phyloP scores from a whole-genome alignment of 768 basidiomycete species.

The Phanerochaete carnosa region DNA sequence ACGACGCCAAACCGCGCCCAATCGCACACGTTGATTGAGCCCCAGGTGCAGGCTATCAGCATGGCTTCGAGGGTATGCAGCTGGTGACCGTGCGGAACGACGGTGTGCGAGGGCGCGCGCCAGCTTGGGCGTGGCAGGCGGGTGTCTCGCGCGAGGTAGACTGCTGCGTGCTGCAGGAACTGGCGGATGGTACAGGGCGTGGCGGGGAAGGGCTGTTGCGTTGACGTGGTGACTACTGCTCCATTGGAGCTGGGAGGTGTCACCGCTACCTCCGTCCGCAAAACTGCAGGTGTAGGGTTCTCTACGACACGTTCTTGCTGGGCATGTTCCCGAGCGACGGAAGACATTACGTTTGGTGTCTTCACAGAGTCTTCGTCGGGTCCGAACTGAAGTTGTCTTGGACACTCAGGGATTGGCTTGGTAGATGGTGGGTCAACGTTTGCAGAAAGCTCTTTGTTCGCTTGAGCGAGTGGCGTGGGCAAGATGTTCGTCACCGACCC shows the following conservation, averaged over 20 bases:
- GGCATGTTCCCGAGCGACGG: not conserved
- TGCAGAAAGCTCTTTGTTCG: not conserved
- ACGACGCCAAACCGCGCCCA: slow-evolving; percentile 24
- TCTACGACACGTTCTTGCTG: not conserved
- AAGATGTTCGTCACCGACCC: slow-evolving; percentile 21
- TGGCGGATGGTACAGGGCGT: slow-evolving; percentile 1
- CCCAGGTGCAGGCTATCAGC: slow-evolving; percentile 47
- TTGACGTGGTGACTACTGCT: slow-evolving; percentile 11
- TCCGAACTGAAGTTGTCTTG: not conserved
- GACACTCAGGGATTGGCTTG: not conserved
- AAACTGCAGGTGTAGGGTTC: not conserved
- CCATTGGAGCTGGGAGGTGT: not conserved
- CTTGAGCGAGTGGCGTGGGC: not conserved
- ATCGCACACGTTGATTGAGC: not conserved
- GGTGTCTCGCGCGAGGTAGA: slow-evolving; percentile 17
- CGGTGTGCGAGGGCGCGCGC: slow-evolving; percentile 23
- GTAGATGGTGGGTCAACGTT: not conserved
- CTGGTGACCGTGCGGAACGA: slow-evolving; percentile 30
- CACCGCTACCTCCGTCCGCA: not conserved
- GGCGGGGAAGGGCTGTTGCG: not conserved
- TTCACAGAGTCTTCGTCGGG: not conserved
- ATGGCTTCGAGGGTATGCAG: slow-evolving; percentile 45
- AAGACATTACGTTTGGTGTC: not conserved
- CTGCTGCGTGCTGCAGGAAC: slow-evolving; percentile 18
- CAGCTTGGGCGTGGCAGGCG: slow-evolving; percentile 23